Conservation (phyloP, 129 eudicot genomes). For the Flaveria linearis region DNA sequence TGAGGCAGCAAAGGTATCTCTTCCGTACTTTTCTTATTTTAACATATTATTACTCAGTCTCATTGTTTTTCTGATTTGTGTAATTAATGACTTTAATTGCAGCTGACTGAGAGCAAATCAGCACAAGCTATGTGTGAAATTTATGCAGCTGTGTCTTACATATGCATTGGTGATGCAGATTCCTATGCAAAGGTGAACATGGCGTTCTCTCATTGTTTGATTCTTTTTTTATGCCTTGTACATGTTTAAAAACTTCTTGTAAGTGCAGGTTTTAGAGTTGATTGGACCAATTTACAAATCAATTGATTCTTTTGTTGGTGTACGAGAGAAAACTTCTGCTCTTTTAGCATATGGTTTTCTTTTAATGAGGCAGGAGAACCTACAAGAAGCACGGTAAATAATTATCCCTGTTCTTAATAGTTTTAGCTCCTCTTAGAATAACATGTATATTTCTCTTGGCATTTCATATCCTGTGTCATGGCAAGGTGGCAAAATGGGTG, state of each 20-base stretch:
- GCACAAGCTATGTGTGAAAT: slow-evolving; percentile 82
- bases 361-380: slow-evolving; percentile 88
- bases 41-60: neutral
- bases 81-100: slow-evolving; percentile 16
- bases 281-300: slow-evolving; percentile 70
- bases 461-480: neutral
- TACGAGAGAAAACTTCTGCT: slow-evolving; percentile 78
- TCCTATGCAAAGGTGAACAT: slow-evolving; percentile 75
- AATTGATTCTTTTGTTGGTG: slow-evolving; percentile 88
- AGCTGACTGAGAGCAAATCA: slow-evolving; percentile 91
- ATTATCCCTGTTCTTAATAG: slow-evolving; percentile 8
- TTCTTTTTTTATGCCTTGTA: neutral
- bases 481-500: neutral
- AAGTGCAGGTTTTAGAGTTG: slow-evolving; percentile 86
- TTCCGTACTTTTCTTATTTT: neutral
- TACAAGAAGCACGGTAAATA: slow-evolving; percentile 85
- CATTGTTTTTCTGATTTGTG: neutral
- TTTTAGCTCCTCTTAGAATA: slow-evolving; percentile 1
- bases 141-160: slow-evolving; percentile 87
- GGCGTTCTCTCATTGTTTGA: slow-evolving; percentile 4
- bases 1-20: slow-evolving; percentile 77
- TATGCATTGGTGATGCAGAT: slow-evolving; percentile 92
- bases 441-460: neutral
- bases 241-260: neutral
- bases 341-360: slow-evolving; percentile 87